phyloP scores from a whole-genome alignment of 2,329 filamentous ascomycete genomes.

The Neonectria hederae region DNA sequence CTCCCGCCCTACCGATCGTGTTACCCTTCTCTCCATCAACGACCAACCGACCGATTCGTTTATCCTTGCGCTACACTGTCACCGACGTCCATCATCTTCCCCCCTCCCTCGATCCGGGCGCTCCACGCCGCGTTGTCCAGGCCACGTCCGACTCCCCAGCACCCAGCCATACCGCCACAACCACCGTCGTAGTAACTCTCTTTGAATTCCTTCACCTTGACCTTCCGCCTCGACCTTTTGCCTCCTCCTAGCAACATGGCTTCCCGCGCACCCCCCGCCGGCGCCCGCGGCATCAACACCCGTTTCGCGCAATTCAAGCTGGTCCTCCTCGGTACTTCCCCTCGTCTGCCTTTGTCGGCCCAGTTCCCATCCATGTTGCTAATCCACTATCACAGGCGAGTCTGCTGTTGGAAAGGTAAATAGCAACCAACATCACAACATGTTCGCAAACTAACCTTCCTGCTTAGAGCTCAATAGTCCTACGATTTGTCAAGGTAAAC shows the following conservation, averaged over 20 bases:
- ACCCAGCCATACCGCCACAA: constrained; percentile 39
- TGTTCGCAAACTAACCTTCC: constrained; percentile 31
- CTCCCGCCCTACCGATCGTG: constrained; percentile 8
- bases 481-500: constrained; percentile 95
- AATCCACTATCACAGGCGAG: constrained; percentile 74
- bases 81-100: constrained; percentile 3
- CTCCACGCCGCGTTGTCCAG: constrained; percentile 37
- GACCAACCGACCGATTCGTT: neutral
- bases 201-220: constrained; percentile 34
- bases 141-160: constrained; percentile 41
- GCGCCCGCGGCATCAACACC: constrained; percentile 73
- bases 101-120: constrained; percentile 28
- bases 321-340: constrained; percentile 82
- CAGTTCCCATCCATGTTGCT: constrained; percentile 43
- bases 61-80: neutral
- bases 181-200: constrained; percentile 28
- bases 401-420: constrained; percentile 97
- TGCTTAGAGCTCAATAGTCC: constrained; percentile 88
- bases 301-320: constrained; percentile 99
- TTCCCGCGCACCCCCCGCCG: constrained; percentile 75
- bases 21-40: constrained; percentile 7
- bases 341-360: constrained; percentile 18
- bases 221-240: no score
- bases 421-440: constrained; percentile 16
- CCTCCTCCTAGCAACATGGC: constrained; percentile 73